Conservation (phyloP, 768 basidiomycete species). For the Pisolithus marmoratus region DNA sequence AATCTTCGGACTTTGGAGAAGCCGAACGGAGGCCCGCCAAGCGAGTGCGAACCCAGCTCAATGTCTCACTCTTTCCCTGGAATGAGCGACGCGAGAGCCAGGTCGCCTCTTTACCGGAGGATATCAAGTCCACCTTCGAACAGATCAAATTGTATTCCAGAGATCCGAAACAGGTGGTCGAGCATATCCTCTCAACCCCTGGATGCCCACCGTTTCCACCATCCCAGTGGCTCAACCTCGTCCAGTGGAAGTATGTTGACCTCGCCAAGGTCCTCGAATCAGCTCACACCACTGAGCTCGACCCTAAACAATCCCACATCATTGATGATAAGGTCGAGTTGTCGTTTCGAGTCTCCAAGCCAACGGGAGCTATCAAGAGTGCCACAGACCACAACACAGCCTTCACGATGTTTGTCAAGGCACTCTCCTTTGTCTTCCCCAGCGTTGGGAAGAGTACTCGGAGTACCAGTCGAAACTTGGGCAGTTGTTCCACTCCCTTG, state of each 20-base stretch:
- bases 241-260: constrained; percentile 1
- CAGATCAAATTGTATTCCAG: background rate
- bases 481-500: background rate
- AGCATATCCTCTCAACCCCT: background rate
- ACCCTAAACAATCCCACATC: constrained; percentile 2
- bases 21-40: background rate
- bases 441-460: background rate
- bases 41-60: background rate
- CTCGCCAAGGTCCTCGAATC: constrained; percentile 8
- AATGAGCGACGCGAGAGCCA: background rate
- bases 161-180: background rate
- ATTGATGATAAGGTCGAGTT: background rate
- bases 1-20: background rate
- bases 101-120: background rate
- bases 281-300: background rate
- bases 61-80: background rate
- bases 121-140: background rate
- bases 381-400: background rate
- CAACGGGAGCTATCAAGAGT: background rate
- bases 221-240: constrained; percentile 7
- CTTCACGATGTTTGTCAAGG: background rate
- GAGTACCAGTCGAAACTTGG: no score
- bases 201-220: constrained; percentile 6
- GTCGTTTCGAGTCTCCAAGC: background rate
- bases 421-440: background rate